A percentile compares a stretch with the other conserved stretches of the same genome.
Evolutionary conservation across 441 rosid genomes (phyloP).

Genomic region (Viola pubescens): DNA sequence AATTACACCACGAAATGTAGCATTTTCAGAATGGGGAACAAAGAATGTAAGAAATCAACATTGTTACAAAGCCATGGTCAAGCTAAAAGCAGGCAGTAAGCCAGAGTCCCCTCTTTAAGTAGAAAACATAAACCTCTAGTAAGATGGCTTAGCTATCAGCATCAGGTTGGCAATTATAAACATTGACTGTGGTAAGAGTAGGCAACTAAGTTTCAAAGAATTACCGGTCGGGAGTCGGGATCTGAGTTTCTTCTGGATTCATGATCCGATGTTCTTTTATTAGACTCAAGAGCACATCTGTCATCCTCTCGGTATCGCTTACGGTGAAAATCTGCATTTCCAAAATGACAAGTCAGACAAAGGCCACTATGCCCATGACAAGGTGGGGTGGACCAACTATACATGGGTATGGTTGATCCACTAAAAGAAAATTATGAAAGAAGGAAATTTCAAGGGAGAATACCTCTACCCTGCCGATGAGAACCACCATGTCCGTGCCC

Average conservation of each 20-base stretch:
- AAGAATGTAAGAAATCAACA: not conserved
- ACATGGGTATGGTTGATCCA: no score
- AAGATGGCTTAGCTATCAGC: not conserved
- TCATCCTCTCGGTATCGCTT: slow-evolving; percentile 86
- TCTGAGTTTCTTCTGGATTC: slow-evolving; percentile 73
- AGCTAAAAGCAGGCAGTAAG: not conserved
- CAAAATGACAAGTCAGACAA: slow-evolving; percentile 11
- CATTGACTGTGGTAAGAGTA: not conserved
- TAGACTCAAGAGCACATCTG: slow-evolving; percentile 44
- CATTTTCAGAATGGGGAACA: not conserved
- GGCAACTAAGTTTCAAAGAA: not conserved
- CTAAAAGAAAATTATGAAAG: no score
- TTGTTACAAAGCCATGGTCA: not conserved
- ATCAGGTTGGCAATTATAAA: not conserved
- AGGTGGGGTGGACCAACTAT: no score
- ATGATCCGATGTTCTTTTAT: slow-evolving; percentile 61
- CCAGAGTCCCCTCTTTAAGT: not conserved
- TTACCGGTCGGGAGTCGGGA: slow-evolving; percentile 81
- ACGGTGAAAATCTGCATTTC: slow-evolving; percentile 52
- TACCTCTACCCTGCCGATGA: slow-evolving; percentile 54
- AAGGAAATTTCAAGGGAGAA: no score
- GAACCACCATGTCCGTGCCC: slow-evolving; percentile 54
- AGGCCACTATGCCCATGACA: no score
- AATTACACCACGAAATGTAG: not conserved
- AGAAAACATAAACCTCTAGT: not conserved